A percentile compares a stretch with the other conserved stretches of the same genome.
phyloP scores from a whole-genome alignment of 176 grass and related monocot genomes.

The Thalia dealbata region DNA sequence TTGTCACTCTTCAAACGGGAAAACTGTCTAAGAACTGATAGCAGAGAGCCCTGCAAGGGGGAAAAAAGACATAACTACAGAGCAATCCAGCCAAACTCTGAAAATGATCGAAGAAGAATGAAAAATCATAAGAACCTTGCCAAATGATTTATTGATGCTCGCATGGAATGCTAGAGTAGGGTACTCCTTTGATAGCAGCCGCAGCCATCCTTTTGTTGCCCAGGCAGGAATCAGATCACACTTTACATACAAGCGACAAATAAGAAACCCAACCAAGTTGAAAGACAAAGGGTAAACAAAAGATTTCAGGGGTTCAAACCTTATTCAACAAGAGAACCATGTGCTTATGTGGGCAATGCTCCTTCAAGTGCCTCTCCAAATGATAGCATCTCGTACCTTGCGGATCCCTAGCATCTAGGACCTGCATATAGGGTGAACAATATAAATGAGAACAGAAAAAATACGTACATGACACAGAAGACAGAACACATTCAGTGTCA shows the following conservation, averaged over 20 bases:
- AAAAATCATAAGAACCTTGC: conserved; percentile 44
- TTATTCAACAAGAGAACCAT: conserved; percentile 92
- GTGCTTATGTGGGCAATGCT: conserved; percentile 84
- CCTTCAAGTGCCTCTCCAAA: conserved; percentile 90
- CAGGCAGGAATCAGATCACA: conserved; percentile 94
- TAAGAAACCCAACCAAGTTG: conserved; percentile 9
- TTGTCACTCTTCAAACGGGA: conserved; percentile 89
- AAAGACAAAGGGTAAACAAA: not conserved
- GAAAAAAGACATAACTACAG: not conserved
- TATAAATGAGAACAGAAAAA: conserved; percentile 12
- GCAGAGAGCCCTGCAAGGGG: conserved; percentile 65
- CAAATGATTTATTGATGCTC: conserved; percentile 88
- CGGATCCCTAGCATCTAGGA: conserved; percentile 93
- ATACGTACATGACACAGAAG: not conserved
- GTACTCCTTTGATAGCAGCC: conserved; percentile 69
- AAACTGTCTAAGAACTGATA: conserved; percentile 85
- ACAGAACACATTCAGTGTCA: not conserved
- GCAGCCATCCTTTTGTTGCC: conserved; percentile 92
- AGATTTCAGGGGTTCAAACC: conserved; percentile 25
- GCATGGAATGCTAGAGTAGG: conserved; percentile 95
- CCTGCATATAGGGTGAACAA: conserved; percentile 16
- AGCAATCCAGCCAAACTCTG: not conserved
- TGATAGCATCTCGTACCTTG: conserved; percentile 92
- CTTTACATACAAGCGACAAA: conserved; percentile 28
- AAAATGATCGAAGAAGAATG: not conserved